phyloP scores from a whole-genome alignment of 805 yeast genomes.

The Candida suzukii region DNA sequence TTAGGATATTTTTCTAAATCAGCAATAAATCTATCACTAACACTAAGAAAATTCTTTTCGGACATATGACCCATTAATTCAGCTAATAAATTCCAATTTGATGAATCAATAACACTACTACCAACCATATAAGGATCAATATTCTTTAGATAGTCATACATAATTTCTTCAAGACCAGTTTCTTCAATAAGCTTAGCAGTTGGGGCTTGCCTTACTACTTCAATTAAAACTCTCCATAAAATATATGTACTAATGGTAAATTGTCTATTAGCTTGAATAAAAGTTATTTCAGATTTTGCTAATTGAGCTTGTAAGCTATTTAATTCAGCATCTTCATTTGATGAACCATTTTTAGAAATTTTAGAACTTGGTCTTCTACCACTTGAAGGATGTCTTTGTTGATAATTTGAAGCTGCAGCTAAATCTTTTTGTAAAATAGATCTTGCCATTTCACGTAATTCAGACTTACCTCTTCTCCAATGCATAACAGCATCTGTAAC shows the following conservation, averaged over 20 bases:
- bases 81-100: slow-evolving; percentile 92
- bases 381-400: slow-evolving; percentile 17
- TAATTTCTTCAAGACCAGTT: slow-evolving; percentile 83
- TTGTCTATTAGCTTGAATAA: slow-evolving; percentile 80
- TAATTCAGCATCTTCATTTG: slow-evolving; percentile 1
- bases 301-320: slow-evolving; percentile 19
- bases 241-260: slow-evolving; percentile 83
- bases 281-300: slow-evolving; percentile 49
- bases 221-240: slow-evolving; percentile 84
- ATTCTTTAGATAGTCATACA: slow-evolving; percentile 79
- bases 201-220: slow-evolving; percentile 84
- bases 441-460: slow-evolving; percentile 63
- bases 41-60: slow-evolving; percentile 71
- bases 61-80: slow-evolving; percentile 89
- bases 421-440: slow-evolving; percentile 40
- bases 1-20: slow-evolving; percentile 80
- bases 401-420: slow-evolving; percentile 4
- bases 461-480: slow-evolving; percentile 93
- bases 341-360: background rate
- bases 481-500: slow-evolving; percentile 97
- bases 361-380: background rate
- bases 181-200: slow-evolving; percentile 69
- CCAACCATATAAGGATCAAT: slow-evolving; percentile 73
- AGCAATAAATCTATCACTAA: slow-evolving; percentile 88
- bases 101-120: slow-evolving; percentile 68